Conservation (phyloP, 345 rosid genomes). For the Stellera chamaejasme region DNA sequence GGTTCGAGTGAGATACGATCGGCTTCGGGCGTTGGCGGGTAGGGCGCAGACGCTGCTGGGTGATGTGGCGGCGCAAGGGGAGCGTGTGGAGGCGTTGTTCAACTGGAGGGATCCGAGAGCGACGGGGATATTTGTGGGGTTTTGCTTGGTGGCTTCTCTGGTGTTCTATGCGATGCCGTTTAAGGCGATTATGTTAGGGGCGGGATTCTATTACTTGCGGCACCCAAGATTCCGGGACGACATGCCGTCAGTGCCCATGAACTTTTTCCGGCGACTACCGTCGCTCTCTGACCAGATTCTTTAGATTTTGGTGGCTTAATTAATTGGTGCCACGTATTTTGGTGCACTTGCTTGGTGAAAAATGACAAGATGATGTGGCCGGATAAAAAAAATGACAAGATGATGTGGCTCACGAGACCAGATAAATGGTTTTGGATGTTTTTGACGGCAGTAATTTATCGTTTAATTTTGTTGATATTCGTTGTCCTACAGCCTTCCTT, state of each 20-base stretch:
- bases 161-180: slow-evolving; percentile 68
- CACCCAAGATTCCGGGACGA: slow-evolving; percentile 87
- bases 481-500: no score
- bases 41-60: slow-evolving; percentile 74
- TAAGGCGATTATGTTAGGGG: slow-evolving; percentile 46
- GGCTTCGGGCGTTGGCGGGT: slow-evolving; percentile 76
- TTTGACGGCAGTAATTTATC: no score
- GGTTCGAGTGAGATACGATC: slow-evolving; percentile 62
- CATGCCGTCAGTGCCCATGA: slow-evolving; percentile 69
- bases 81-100: slow-evolving; percentile 64
- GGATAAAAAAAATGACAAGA: background rate
- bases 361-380: background rate
- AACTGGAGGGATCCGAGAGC: slow-evolving; percentile 92
- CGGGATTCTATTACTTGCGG: slow-evolving; percentile 63
- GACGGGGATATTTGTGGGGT: slow-evolving; percentile 61
- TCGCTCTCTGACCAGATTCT: slow-evolving; percentile 76
- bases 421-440: background rate
- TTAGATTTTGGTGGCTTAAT: slow-evolving; percentile 8
- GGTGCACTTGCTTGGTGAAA: slow-evolving; percentile 9
- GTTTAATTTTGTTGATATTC: no score
- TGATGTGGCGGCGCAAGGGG: slow-evolving; percentile 85
- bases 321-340: background rate
- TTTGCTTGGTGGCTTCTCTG: slow-evolving; percentile 59
- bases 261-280: slow-evolving; percentile 81
- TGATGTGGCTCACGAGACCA: background rate